These are phyloP conservation scores for Wickerhamiella dianesei DNA, from an alignment of 805 yeast genomes.

Conservation along the genomic window DNA sequence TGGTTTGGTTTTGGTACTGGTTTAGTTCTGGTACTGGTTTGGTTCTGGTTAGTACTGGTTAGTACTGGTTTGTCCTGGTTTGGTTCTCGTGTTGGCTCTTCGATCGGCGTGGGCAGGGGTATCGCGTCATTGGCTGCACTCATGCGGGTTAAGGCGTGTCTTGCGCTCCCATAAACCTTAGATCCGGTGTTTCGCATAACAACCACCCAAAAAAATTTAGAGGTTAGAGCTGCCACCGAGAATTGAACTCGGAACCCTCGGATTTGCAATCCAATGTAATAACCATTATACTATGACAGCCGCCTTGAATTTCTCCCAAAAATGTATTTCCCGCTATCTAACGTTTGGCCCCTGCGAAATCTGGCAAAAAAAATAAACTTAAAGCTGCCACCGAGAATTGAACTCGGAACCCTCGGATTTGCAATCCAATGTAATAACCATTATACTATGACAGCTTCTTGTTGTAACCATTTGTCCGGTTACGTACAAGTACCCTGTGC, in stretches of 20 bases:
- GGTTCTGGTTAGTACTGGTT: no score
- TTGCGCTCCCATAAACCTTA: no score
- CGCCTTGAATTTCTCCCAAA: not conserved
- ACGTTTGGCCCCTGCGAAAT: not conserved
- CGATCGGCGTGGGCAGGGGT: not conserved
- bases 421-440: conserved; percentile 2
- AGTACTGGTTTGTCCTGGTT: no score
- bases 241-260: conserved; percentile 2
- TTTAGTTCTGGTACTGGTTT: no score
- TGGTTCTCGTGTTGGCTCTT: no score
- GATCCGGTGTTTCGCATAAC: not conserved
- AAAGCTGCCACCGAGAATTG: conserved; percentile 2
- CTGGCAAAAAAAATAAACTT: not conserved
- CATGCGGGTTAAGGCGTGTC: not conserved
- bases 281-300: conserved; percentile 2
- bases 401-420: conserved; percentile 3
- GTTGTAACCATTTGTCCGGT: not conserved
- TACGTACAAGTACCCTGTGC: no score
- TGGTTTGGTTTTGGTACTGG: no score
- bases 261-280: conserved; percentile 3
- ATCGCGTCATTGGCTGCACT: no score
- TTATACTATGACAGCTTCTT: conserved; percentile 1
- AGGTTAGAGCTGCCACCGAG: conserved; percentile 1
- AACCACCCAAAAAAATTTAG: not conserved
- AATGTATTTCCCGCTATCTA: not conserved